These are phyloP conservation scores for Trichoderma endophyticum DNA, from an alignment of 2,329 filamentous ascomycete genomes.

Conservation along the genomic window DNA sequence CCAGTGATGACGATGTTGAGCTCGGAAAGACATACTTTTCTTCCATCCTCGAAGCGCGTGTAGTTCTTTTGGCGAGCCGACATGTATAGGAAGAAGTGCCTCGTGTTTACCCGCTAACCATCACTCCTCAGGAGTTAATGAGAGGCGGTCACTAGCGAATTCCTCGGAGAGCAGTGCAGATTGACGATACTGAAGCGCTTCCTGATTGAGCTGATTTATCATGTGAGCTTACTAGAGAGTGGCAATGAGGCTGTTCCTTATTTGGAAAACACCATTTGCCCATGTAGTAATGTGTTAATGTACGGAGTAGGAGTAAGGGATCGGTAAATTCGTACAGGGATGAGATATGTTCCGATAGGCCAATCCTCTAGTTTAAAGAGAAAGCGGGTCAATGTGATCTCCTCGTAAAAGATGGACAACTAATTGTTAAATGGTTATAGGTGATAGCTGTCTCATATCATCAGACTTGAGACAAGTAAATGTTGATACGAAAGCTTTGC, in stretches of 20 bases:
- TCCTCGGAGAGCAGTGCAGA: background rate
- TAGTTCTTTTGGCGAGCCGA: background rate
- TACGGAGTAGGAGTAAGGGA: background rate
- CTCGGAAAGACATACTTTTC: background rate
- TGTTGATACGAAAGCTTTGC: background rate
- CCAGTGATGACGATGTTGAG: background rate
- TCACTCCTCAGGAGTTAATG: background rate
- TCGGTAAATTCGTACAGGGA: background rate
- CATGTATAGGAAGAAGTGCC: background rate
- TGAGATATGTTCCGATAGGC: background rate
- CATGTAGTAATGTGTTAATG: background rate
- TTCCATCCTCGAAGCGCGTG: background rate
- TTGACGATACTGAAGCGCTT: background rate
- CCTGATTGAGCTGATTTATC: background rate
- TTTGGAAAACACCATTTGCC: background rate
- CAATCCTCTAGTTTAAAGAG: background rate
- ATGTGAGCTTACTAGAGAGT: background rate
- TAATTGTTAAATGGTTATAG: background rate
- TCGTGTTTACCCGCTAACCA: background rate
- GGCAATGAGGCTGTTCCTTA: background rate
- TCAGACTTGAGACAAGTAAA: background rate
- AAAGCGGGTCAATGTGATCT: background rate
- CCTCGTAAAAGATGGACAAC: background rate
- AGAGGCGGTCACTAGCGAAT: background rate
- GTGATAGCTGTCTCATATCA: background rate